These are phyloP conservation scores for Candida orba DNA, from an alignment of 805 yeast species.

Conservation along the genomic window DNA sequence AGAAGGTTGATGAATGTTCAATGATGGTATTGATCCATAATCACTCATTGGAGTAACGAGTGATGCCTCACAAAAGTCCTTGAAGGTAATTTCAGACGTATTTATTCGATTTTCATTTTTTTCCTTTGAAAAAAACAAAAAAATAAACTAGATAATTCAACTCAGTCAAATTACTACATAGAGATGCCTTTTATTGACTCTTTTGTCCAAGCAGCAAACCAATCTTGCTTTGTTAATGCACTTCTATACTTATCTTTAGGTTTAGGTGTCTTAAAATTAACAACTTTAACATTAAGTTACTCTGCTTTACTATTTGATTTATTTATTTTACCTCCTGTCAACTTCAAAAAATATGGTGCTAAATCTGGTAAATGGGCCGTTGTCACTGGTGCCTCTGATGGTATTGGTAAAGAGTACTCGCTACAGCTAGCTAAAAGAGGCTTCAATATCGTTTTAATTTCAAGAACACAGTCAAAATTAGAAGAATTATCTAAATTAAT, in stretches of 20 bases:
- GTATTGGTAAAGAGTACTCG: conserved; percentile 91
- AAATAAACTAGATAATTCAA: too few relatives aligned
- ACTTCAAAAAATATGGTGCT: conserved; percentile 69
- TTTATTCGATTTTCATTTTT: too few relatives aligned
- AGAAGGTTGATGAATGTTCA: too few relatives aligned
- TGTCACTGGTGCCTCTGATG: conserved; percentile 95
- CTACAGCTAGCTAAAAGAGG: conserved; percentile 79
- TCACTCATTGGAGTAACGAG: too few relatives aligned
- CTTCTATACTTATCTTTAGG: conserved; percentile 37
- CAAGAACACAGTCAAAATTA: conserved; percentile 77
- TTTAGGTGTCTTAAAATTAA: conserved; percentile 58
- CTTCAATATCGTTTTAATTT: conserved; percentile 73
- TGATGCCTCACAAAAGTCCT: too few relatives aligned
- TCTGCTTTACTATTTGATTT: conserved; percentile 51
- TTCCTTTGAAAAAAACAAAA: too few relatives aligned
- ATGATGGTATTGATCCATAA: too few relatives aligned
- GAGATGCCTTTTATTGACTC: conserved; percentile 6
- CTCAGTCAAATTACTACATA: too few relatives aligned
- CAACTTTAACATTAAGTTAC: conserved; percentile 42
- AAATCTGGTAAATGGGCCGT: conserved; percentile 78
- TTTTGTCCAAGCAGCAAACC: conserved; percentile 8
- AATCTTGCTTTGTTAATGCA: conserved; percentile 11
- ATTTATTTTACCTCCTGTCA: conserved; percentile 53
- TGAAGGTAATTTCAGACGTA: too few relatives aligned
- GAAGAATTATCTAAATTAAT: conserved; percentile 59